phyloP scores from a whole-genome alignment of 495 filamentous ascomycete genomes.

The Podospora didyma region DNA sequence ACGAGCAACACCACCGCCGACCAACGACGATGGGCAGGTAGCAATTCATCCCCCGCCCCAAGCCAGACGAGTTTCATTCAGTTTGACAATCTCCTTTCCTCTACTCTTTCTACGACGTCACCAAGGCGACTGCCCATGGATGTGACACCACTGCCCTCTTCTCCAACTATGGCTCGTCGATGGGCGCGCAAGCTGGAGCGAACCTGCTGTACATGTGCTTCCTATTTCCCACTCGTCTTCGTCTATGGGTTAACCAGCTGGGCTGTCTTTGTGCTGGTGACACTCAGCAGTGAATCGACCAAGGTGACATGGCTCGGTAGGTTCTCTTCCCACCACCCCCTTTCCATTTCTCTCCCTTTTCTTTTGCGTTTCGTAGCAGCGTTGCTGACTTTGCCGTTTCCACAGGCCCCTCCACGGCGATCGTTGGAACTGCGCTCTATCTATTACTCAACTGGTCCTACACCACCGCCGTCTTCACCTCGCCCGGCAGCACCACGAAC shows the following conservation, averaged over 20 bases:
- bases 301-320: conserved; percentile 66
- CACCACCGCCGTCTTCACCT: conserved; percentile 85
- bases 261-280: conserved; percentile 83
- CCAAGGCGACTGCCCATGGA: not conserved
- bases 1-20: not conserved
- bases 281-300: conserved; percentile 60
- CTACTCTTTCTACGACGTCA: too few species aligned
- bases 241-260: conserved; percentile 86
- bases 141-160: not conserved
- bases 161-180: conserved; percentile 32
- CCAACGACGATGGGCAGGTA: conserved; percentile 2
- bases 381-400: conserved; percentile 1
- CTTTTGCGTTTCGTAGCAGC: not conserved
- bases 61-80: not conserved
- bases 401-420: conserved; percentile 40
- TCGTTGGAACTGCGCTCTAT: conserved; percentile 69
- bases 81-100: too few species aligned
- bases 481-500: conserved; percentile 65
- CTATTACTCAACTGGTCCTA: conserved; percentile 81
- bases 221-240: conserved; percentile 86
- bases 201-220: conserved; percentile 70
- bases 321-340: too few species aligned
- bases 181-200: conserved; percentile 80
- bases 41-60: conserved; percentile 1
- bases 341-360: not conserved